These are phyloP conservation scores for Strombidium stylifer DNA, from an alignment of 73 alveolate species.

Conservation along the genomic window DNA sequence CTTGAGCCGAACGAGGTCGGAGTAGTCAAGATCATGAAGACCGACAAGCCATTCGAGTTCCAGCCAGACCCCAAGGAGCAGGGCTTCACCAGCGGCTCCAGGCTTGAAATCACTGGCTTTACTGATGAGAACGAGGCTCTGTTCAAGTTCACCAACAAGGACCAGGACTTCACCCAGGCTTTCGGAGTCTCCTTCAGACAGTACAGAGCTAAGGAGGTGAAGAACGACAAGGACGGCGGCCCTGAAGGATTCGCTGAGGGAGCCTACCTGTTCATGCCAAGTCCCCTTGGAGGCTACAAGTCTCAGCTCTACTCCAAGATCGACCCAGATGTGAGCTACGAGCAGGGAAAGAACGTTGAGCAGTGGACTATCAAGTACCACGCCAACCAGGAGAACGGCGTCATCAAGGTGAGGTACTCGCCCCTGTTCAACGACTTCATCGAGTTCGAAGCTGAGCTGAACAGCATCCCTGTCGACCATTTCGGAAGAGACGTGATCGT, in stretches of 20 bases:
- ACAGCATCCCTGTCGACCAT: not conserved
- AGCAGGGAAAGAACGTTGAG: not conserved
- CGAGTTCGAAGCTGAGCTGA: constrained; percentile 13
- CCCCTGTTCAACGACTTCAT: not conserved
- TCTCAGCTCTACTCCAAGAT: not conserved
- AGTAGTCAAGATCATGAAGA: no score
- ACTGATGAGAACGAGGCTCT: not conserved
- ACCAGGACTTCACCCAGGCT: not conserved
- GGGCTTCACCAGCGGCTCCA: no score
- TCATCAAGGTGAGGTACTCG: not conserved
- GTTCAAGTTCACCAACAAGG: not conserved
- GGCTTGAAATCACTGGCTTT: not conserved
- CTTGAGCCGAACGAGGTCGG: no score
- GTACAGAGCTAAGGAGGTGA: no score
- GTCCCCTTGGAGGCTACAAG: not conserved
- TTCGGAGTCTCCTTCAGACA: not conserved
- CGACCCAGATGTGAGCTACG: not conserved
- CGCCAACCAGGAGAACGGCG: not conserved
- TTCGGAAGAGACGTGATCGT: constrained; percentile 15
- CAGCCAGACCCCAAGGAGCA: no score
- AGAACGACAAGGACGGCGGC: no score
- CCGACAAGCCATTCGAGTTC: no score
- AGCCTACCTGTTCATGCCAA: not conserved
- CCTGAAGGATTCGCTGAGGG: no score
- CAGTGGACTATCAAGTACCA: not conserved